Conservation (phyloP, 73 alveolate species). For the Paramecium caudatum region DNA sequence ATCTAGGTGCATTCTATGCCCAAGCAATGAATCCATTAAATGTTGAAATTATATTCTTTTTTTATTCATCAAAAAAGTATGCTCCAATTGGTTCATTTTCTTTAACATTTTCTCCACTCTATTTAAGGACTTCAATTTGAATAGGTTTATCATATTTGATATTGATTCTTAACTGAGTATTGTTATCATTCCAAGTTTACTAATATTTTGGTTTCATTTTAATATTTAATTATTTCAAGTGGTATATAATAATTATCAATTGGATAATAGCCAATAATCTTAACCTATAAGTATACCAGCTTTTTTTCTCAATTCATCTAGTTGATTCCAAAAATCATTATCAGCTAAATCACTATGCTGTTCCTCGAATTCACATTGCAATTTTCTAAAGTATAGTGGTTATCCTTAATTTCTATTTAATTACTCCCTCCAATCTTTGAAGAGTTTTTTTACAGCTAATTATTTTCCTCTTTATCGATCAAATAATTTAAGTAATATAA, state of each 20-base stretch:
- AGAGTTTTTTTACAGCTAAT: background rate
- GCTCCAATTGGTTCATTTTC: background rate
- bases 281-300: background rate
- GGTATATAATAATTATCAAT: no score
- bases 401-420: background rate
- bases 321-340: constrained; percentile 7
- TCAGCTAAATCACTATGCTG: constrained; percentile 11
- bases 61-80: background rate
- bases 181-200: constrained; percentile 39
- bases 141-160: background rate
- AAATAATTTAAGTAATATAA: no score
- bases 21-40: constrained; percentile 5
- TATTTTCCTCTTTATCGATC: background rate
- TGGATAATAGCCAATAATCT: constrained; percentile 27
- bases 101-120: background rate
- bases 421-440: background rate
- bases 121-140: background rate
- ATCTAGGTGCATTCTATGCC: background rate
- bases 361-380: background rate
- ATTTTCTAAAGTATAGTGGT: background rate
- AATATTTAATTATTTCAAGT: no score
- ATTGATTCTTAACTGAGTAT: background rate
- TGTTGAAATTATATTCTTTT: background rate
- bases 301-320: background rate
- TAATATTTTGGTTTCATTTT: constrained; percentile 48